Evolutionary conservation across 2,329 filamentous ascomycete species (phyloP), one percentile per base, ranked within the genome.

Genomic region (Pestalotiopsis sp.): DNA sequence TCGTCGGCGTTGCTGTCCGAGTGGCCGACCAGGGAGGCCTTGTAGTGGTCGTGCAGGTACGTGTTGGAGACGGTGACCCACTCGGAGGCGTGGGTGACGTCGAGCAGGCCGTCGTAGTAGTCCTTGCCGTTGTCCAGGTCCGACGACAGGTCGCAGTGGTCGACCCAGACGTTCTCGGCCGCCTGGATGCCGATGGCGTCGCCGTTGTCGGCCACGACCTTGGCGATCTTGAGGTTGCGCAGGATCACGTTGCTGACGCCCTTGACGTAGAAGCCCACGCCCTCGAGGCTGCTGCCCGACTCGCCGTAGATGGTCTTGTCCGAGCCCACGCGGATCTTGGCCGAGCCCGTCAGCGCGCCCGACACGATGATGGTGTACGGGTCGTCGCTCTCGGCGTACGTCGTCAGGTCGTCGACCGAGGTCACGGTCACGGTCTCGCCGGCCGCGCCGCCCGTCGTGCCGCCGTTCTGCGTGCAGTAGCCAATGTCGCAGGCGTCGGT

Each of bases 51-150:
- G 71, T 82, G 81, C 68, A 82, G 72, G 72, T 79, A 81, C 11
- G 72, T 78, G 74, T 82, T 78, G 57, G 80, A 81, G 69, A 87
- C 75, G 68, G 86, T 91, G 68, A 91, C 78, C 74, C 81, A 92
- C 80, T 92, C 89, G 12, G 85, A 82, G 62, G 82, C 91, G 79
- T 91, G 90, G 64, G 86, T 91, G 65, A 86, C 80, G 73, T 92
- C 91, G 62, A 90, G 79, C 1, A 92, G 85, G 39, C 91, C 90
- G 68, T 92, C 91, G 75, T 91, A 92, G 81, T 87, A 91, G 81
- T 93, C 89, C 81, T 92, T 92, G 82, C 85, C 88, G 75, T 87
- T 82, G 73, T 85, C 81, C 41, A 77, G 75, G 79, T 91, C 86
- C 27, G 87, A 88, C 3, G 86, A 89, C 27, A 92, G 83, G 71